phyloP scores from a whole-genome alignment of 176 grass and related monocot genomes.

The Ensete glaucum region DNA sequence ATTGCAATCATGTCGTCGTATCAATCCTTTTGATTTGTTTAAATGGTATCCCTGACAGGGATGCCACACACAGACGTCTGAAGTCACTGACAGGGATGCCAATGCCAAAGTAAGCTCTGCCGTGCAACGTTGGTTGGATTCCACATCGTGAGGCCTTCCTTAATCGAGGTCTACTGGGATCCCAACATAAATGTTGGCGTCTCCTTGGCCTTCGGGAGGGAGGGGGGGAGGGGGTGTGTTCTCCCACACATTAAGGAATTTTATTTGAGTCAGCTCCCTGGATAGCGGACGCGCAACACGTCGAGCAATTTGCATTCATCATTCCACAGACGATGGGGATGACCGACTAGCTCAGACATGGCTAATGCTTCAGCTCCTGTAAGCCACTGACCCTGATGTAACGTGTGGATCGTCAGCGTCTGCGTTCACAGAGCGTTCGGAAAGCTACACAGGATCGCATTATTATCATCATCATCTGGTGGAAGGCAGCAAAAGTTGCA shows the following conservation, averaged over 20 bases:
- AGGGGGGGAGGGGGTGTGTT: too few species aligned
- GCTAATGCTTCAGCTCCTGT: not conserved
- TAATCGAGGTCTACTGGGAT: conserved; percentile 2
- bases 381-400: not conserved
- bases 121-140: not conserved
- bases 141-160: not conserved
- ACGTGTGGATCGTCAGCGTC: not conserved
- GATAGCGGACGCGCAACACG: too few species aligned
- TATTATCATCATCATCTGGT: too few species aligned
- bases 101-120: not conserved
- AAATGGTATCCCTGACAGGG: too few species aligned
- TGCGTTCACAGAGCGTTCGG: too few species aligned
- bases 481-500: too few species aligned
- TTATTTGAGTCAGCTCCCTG: not conserved
- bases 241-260: not conserved
- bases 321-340: not conserved
- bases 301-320: too few species aligned
- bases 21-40: too few species aligned
- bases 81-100: not conserved
- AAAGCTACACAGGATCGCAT: too few species aligned
- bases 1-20: too few species aligned
- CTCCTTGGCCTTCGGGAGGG: not conserved
- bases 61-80: not conserved
- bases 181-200: not conserved
- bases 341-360: not conserved